Base-by-base conservation (phyloP, 257 asterid species). In the Rehmannia glutinosa region DNA sequence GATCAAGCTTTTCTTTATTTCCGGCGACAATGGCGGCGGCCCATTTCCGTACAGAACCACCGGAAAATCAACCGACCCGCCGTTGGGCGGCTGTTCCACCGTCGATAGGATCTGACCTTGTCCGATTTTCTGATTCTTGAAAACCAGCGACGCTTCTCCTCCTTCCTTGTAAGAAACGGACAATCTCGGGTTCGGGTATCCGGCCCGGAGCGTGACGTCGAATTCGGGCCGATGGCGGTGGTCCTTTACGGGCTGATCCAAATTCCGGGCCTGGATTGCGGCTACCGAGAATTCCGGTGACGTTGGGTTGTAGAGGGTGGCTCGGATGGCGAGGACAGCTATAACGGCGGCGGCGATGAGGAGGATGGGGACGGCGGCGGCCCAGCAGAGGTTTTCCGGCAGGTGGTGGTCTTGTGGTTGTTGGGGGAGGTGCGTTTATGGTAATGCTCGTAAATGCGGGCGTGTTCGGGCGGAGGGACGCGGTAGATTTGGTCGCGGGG, bases 401-500 rank as follows among this genome's bases (percentile, higher is more conserved):
- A 4, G 13, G 16, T 8, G 4, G 62, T 69, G n/a, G n/a, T 0
- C 55, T 35, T 15, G 60, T n/a, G 45, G 0, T 16, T 8, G 30
- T 47, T 0, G 69, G 73, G 1, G 0, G 73, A 2, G 0, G 47
- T 73, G 30, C 69, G 78, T 24, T 49, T 70, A 60, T 74, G 76
- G 38, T 56, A 21, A 6, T 16, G 36, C 70, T 87, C 87, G 1
- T 81, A 72, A 13, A 86, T 76, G 55, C 17, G 70, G 36, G 96
- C 94, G 71, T 92, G 80, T 33, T 92, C 95, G 0, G 94, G 86
- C 0, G 97, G 95, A 0, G 98, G 98, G 2, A 88, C 63, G 23
- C 96, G 95, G 77, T 87, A 86, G 53, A 92, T 81, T 64, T 84
- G 90, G 50, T 92, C 92, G 12, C 87, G 82, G 24, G 95, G 96